These are phyloP conservation scores for Hypoxylon perforatum DNA, from an alignment of 495 filamentous ascomycete species.

Conservation along the genomic window DNA sequence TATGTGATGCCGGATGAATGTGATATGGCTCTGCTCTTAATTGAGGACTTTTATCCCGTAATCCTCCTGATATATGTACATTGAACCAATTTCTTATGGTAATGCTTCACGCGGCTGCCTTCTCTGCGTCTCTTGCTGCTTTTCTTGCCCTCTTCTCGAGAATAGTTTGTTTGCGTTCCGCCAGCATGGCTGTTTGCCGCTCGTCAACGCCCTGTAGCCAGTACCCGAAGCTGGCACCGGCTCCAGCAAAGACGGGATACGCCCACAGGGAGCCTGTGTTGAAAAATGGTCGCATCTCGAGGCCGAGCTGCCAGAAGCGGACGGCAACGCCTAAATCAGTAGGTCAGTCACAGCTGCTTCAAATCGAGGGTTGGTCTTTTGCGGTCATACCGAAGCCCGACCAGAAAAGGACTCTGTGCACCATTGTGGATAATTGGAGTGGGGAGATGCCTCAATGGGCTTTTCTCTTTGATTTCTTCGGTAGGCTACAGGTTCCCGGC, in stretches of 20 bases:
- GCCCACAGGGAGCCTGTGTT: constrained; percentile 79
- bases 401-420: constrained; percentile 91
- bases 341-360: constrained; percentile 23
- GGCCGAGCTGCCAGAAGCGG: constrained; percentile 94
- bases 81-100: constrained; percentile 15
- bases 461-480: constrained; percentile 11
- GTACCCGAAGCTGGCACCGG: constrained; percentile 93
- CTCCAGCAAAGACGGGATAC: constrained; percentile 88
- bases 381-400: constrained; percentile 85
- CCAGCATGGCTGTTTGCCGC: constrained; percentile 77
- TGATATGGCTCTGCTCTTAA: constrained; percentile 15
- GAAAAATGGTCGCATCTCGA: constrained; percentile 97
- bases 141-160: constrained; percentile 88
- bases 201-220: constrained; percentile 90
- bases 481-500: constrained; percentile 12
- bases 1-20: constrained; percentile 5
- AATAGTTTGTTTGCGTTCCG: constrained; percentile 77
- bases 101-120: constrained; percentile 38
- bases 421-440: constrained; percentile 54
- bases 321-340: constrained; percentile 77
- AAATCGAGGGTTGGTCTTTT: constrained; percentile 19
- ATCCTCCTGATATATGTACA: constrained; percentile 31
- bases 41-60: constrained; percentile 15
- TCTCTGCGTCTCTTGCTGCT: constrained; percentile 66
- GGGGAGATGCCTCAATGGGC: constrained; percentile 25